Base-by-base conservation (phyloP, 129 eudicot species). In the Daucus carota region DNA sequence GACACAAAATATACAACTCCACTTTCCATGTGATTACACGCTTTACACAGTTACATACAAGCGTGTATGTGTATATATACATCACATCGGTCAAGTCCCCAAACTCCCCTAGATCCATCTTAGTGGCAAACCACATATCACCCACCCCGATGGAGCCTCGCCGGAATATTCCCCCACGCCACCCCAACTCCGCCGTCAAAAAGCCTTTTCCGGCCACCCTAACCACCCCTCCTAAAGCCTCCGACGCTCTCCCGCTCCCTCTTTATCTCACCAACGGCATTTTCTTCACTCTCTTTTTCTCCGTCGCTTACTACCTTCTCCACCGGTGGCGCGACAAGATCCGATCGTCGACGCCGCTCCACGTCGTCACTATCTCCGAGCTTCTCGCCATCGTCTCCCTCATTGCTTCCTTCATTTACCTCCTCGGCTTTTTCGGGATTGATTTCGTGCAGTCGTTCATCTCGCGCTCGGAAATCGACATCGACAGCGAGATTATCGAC, bases 211-310 rank as follows among this genome's bases (percentile, higher is more conserved):
- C 79, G 74, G 5, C 43, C 84, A 16, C 50, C 80, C 33, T 71
- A 84, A 0, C 80, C 82, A 0, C 62, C 71, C 24, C 60, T 1
- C 92, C 87, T 0, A 89, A 89, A 76, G 91, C 96, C 1, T 89
- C 96, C 66, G 96, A 89, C 54, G 96, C 96, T 66, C 86, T 89
- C 15, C 96, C 96, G 0, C 80, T 89, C n/a, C 91, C 96, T 13
- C 84, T 89, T 6, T 89, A 89, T 82, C 89, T 89, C 50, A 89
- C 96, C 5, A 89, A 87, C 85, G 91, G 86, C 54, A 75, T 89
- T 47, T 89, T 89, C 89, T 81, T 89, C 86, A 81, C 91, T 45
- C 86, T 89, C 67, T 89, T 89, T 79, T 85, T 89, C 88, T 85
- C 81, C 73, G 86, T 89, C 59, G 85, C 91, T 14, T 87, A 87